These are phyloP conservation scores for Cystobasidiaceae sp. DNA, from an alignment of 1,284 basidiomycete species.

Conservation along the genomic window DNA sequence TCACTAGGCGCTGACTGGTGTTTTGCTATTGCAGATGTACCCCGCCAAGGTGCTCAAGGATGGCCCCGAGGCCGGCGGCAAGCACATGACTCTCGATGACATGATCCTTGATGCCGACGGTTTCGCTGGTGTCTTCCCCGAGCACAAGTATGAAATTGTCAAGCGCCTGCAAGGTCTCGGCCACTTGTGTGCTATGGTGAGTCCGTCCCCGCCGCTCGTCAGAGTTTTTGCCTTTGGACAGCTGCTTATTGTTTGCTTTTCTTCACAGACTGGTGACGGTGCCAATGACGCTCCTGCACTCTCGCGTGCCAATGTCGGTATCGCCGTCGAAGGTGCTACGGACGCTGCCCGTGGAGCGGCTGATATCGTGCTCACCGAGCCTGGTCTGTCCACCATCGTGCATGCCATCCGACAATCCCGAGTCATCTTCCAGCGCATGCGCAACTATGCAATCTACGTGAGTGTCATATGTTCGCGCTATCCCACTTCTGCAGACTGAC, in stretches of 20 bases:
- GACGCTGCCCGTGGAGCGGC: conserved; percentile 92
- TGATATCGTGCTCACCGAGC: conserved; percentile 90
- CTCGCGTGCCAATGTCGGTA: conserved; percentile 91
- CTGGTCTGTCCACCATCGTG: conserved; percentile 92
- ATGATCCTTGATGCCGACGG: conserved; percentile 83
- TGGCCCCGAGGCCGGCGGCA: conserved; percentile 65
- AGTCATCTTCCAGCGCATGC: conserved; percentile 96
- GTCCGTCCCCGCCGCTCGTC: neutral
- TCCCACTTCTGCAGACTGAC: neutral
- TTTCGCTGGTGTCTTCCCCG: conserved; percentile 94
- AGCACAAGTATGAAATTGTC: conserved; percentile 80
- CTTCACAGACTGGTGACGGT: conserved; percentile 94
- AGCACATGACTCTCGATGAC: conserved; percentile 75
- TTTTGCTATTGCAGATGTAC: conserved; percentile 61
- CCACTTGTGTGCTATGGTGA: conserved; percentile 47
- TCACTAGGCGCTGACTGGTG: neutral
- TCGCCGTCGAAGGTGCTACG: conserved; percentile 93
- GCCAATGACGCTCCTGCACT: conserved; percentile 93
- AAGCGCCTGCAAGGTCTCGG: conserved; percentile 84
- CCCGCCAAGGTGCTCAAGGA: conserved; percentile 91
- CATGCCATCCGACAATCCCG: conserved; percentile 92
- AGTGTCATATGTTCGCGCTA: neutral
- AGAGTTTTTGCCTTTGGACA: neutral
- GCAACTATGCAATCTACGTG: conserved; percentile 76
- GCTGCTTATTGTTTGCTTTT: conserved; percentile 58